A percentile compares a stretch with the other conserved stretches of the same genome.
These are phyloP conservation scores for Chenopodium album DNA, from an alignment of 148 eudicot species.

Conservation along the genomic window DNA sequence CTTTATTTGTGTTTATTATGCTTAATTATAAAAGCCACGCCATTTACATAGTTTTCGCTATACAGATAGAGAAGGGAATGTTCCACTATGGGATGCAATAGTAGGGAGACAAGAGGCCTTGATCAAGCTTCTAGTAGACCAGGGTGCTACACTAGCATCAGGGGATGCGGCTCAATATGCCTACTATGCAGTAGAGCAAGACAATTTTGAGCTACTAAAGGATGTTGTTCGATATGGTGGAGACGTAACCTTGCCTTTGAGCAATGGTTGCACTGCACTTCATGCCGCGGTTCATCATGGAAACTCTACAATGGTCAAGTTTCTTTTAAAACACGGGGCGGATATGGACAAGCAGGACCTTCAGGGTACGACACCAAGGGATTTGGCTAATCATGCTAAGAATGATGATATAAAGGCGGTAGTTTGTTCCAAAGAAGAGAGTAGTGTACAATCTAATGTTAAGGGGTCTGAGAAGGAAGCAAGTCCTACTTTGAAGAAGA, in stretches of 20 bases:
- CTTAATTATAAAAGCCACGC: background rate
- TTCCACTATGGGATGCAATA: slow-evolving; percentile 88
- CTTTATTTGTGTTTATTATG: background rate
- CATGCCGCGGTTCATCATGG: slow-evolving; percentile 55
- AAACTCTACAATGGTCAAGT: slow-evolving; percentile 54
- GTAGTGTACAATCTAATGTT: slow-evolving; percentile 11
- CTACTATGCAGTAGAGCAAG: slow-evolving; percentile 56
- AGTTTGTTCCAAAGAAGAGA: slow-evolving; percentile 33
- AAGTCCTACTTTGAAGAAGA: slow-evolving; percentile 36
- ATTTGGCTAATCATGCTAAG: slow-evolving; percentile 54
- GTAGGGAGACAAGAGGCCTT: slow-evolving; percentile 44
- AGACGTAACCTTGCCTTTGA: slow-evolving; percentile 43
- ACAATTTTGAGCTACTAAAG: slow-evolving; percentile 56
- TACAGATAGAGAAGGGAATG: slow-evolving; percentile 79
- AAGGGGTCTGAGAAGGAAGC: slow-evolving; percentile 20
- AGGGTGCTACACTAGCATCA: slow-evolving; percentile 56
- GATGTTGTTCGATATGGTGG: slow-evolving; percentile 59
- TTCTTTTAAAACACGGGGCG: slow-evolving; percentile 57
- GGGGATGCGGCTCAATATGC: slow-evolving; percentile 64
- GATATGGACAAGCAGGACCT: slow-evolving; percentile 51
- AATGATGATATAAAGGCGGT: slow-evolving; percentile 58
- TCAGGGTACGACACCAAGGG: slow-evolving; percentile 59
- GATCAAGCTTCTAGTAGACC: slow-evolving; percentile 45
- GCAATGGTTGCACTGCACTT: slow-evolving; percentile 56
- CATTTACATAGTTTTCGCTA: background rate